Percentiles rank a stretch among this genome's conserved stretches.
Conservation (phyloP, 805 yeast genomes). For the Metschnikowia kofuensis region DNA sequence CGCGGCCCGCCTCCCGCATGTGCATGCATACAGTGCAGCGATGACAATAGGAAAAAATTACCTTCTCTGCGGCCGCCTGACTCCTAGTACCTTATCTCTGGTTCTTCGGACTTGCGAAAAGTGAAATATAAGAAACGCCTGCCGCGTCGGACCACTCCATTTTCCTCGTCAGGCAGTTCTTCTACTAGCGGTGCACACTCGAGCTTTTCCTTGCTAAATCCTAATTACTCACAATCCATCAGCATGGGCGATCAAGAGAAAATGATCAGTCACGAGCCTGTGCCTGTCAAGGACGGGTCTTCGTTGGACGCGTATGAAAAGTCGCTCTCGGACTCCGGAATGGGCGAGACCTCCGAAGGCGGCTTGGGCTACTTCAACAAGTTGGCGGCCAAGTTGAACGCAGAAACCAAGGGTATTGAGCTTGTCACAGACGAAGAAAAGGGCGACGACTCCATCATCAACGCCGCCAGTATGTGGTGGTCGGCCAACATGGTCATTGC, state of each 20-base stretch:
- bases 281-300: conserved; percentile 17
- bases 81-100: conserved; percentile 3
- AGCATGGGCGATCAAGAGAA: conserved; percentile 17
- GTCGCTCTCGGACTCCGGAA: conserved; percentile 21
- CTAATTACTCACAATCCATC: neutral
- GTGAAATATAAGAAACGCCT: conserved; percentile 2
- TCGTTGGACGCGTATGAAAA: conserved; percentile 26
- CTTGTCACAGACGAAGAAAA: conserved; percentile 77
- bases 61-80: neutral
- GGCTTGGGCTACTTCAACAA: conserved; percentile 29
- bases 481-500: conserved; percentile 88
- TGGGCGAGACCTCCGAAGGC: conserved; percentile 25
- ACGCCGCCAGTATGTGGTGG: conserved; percentile 86
- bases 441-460: conserved; percentile 59
- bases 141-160: neutral
- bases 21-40: conserved; percentile 4
- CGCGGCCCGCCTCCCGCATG: neutral
- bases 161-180: neutral
- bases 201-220: neutral
- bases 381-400: conserved; percentile 35
- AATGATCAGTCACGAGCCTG: conserved; percentile 5
- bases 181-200: neutral
- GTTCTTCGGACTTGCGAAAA: neutral
- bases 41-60: conserved; percentile 4
- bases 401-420: conserved; percentile 71